phyloP scores from a whole-genome alignment of 495 filamentous ascomycete genomes.

The Penicillium steckii region DNA sequence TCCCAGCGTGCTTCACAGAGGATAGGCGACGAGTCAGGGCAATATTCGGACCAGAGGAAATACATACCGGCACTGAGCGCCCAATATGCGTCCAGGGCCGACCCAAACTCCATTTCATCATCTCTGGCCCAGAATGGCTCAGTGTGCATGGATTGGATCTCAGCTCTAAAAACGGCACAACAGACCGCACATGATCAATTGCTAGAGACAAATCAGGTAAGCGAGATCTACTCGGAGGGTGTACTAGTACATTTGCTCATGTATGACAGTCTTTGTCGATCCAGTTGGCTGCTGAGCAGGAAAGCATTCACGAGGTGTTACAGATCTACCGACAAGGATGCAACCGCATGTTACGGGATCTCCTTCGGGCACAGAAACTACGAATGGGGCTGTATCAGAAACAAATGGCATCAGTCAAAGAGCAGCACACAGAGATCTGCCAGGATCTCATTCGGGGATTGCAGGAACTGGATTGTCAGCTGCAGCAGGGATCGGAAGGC shows the following conservation, averaged over 20 bases:
- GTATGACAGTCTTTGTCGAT: conserved; percentile 22
- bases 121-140: conserved; percentile 3
- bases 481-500: conserved; percentile 16
- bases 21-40: neutral
- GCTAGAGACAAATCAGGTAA: conserved; percentile 26
- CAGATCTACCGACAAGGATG: conserved; percentile 34
- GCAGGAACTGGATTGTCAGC: conserved; percentile 26
- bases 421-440: conserved; percentile 35
- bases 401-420: conserved; percentile 30
- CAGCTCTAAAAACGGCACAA: conserved; percentile 23
- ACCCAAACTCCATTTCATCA: neutral
- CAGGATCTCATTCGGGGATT: conserved; percentile 31
- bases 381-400: conserved; percentile 32
- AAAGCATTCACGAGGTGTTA: conserved; percentile 26
- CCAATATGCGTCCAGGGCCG: neutral
- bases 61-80: no score
- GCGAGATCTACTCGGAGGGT: neutral
- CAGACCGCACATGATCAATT: conserved; percentile 21
- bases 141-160: conserved; percentile 23
- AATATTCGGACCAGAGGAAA: neutral
- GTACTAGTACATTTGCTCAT: conserved; percentile 1
- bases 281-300: conserved; percentile 34
- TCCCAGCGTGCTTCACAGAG: neutral
- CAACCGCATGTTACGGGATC: conserved; percentile 31
- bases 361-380: conserved; percentile 32